Evolutionary conservation across 257 asterid species (phyloP).

Genomic region (Eucommia ulmoides): DNA sequence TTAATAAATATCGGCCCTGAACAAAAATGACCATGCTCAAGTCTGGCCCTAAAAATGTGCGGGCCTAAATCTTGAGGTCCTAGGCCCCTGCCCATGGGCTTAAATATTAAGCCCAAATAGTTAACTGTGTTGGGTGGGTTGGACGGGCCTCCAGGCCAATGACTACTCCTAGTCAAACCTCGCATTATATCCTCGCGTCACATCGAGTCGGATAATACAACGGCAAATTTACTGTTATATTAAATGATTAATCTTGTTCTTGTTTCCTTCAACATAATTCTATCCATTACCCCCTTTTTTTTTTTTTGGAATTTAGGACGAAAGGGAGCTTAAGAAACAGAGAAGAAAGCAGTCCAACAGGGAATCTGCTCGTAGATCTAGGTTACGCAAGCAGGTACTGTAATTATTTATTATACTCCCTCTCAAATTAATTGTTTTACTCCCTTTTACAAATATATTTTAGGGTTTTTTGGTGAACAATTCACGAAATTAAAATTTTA

Average conservation of each 20-base stretch:
- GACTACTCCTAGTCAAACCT: not conserved
- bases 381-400: slow-evolving; percentile 77
- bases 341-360: slow-evolving; percentile 79
- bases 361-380: slow-evolving; percentile 84
- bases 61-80: too few species aligned
- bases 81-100: too few species aligned
- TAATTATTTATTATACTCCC: not conserved
- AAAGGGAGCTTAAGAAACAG: slow-evolving; percentile 78
- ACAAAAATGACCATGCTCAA: too few species aligned
- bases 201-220: not conserved
- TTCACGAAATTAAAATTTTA: too few species aligned
- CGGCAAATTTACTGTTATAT: not conserved
- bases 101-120: too few species aligned
- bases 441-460: not conserved
- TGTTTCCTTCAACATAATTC: not conserved
- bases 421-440: not conserved
- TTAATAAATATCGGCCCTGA: too few species aligned
- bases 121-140: too few species aligned
- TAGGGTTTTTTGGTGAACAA: too few species aligned
- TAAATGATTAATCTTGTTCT: not conserved
- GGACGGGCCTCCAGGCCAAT: too few species aligned
- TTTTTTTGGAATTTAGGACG: slow-evolving; percentile 42
- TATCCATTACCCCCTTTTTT: not conserved
- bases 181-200: not conserved
- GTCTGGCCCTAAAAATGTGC: too few species aligned